phyloP scores from a whole-genome alignment of 2,329 filamentous ascomycete species.

The Aureobasidium sp. region DNA sequence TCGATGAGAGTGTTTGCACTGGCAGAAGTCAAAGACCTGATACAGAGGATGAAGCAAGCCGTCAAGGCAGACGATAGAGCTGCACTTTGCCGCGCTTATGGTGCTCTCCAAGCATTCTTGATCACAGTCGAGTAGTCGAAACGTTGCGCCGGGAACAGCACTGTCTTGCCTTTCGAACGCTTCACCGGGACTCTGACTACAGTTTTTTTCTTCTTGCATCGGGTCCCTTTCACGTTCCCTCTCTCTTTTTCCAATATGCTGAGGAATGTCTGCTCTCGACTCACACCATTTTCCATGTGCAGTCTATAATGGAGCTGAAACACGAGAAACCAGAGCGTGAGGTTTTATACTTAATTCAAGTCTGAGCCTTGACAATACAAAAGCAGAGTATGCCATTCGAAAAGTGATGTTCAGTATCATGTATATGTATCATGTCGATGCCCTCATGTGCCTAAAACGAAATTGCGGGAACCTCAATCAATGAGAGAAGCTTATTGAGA shows the following conservation, averaged over 20 bases:
- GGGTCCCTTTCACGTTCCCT: background rate
- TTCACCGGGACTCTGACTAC: background rate
- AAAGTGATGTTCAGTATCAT: no score
- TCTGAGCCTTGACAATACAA: background rate
- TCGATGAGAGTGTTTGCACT: background rate
- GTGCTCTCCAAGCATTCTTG: background rate
- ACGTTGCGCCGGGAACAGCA: background rate
- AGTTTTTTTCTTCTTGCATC: background rate
- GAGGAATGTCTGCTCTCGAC: background rate
- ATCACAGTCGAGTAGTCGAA: background rate
- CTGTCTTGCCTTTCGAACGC: background rate
- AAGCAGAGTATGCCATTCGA: background rate
- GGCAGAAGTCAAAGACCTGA: background rate
- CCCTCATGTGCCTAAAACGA: background rate
- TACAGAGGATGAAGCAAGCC: background rate
- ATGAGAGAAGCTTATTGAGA: background rate
- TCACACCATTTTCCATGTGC: background rate
- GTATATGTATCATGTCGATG: no score
- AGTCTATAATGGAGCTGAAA: background rate
- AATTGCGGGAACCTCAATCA: no score
- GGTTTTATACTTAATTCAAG: background rate
- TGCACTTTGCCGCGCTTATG: background rate
- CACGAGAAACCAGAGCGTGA: background rate
- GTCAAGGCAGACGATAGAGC: background rate
- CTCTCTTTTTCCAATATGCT: background rate